Percentiles rank a stretch among this genome's conserved stretches.
Conservation (phyloP, 2,329 filamentous ascomycete species). For the Epichloe glyceriae region DNA sequence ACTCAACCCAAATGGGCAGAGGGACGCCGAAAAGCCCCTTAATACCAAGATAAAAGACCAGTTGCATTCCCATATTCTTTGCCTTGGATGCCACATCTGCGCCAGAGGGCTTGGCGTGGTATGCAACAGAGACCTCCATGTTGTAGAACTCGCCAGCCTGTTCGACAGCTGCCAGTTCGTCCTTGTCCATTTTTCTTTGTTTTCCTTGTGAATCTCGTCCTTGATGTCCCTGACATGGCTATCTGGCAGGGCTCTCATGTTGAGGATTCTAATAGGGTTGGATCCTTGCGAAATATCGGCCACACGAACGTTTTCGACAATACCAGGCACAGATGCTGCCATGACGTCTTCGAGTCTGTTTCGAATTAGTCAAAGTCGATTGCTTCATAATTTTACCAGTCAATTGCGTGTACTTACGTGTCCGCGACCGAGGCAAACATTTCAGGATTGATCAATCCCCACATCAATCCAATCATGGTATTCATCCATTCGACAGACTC, state of each 20-base stretch:
- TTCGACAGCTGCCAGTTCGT: conserved; percentile 79
- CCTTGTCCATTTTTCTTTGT: conserved; percentile 69
- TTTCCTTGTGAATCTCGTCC: conserved; percentile 63
- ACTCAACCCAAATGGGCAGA: conserved; percentile 75
- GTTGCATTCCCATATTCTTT: conserved; percentile 92
- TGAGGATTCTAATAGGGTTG: conserved; percentile 81
- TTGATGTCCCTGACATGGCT: conserved; percentile 71
- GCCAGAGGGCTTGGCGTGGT: conserved; percentile 69
- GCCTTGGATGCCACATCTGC: conserved; percentile 65
- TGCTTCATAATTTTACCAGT: neutral
- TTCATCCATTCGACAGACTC: conserved; percentile 97
- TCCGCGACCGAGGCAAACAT: conserved; percentile 92
- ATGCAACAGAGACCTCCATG: conserved; percentile 78
- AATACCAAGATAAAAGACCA: conserved; percentile 86
- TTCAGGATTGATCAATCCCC: conserved; percentile 87
- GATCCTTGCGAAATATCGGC: conserved; percentile 89
- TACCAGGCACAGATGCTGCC: conserved; percentile 81
- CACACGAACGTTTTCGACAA: conserved; percentile 90
- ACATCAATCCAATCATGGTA: conserved; percentile 67
- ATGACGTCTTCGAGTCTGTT: conserved; percentile 59
- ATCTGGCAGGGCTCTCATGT: conserved; percentile 70
- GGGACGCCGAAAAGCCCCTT: conserved; percentile 83
- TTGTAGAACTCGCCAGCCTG: conserved; percentile 91
- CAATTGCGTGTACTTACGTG: conserved; percentile 32
- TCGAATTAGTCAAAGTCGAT: neutral